phyloP scores from a whole-genome alignment of 1,139 yeast species.

The Casaregolazyma lundiana region DNA sequence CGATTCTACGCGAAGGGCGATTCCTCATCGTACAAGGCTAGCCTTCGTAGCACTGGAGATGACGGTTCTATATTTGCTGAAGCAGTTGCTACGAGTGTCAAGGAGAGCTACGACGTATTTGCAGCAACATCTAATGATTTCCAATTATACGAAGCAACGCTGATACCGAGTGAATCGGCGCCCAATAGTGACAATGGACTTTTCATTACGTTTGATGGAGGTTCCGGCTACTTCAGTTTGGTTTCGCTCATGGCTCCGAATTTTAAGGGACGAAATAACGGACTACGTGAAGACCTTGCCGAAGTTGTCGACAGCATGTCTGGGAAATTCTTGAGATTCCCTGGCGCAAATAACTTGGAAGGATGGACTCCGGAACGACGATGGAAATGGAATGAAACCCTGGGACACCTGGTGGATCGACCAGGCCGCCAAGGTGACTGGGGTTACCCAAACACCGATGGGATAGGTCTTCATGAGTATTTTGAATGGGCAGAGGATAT shows the following conservation, averaged over 20 bases:
- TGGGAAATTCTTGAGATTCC: neutral
- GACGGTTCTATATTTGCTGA: neutral
- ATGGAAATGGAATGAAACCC: neutral
- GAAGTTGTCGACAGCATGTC: neutral
- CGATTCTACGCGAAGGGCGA: neutral
- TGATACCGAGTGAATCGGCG: neutral
- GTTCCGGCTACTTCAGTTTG: neutral
- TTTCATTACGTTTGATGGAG: neutral
- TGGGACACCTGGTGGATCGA: neutral
- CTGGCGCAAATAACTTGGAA: neutral
- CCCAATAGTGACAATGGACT: neutral
- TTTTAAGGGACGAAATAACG: neutral
- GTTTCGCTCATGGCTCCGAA: neutral
- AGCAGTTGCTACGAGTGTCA: neutral
- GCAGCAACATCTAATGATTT: neutral
- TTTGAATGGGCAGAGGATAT: neutral
- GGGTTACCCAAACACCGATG: neutral
- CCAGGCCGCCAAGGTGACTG: neutral
- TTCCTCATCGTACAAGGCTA: neutral
- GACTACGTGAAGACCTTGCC: neutral
- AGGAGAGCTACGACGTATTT: neutral
- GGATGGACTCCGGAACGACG: neutral
- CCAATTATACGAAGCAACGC: neutral
- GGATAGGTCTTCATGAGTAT: neutral
- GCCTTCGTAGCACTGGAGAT: neutral